Base-by-base conservation (phyloP, 2,329 filamentous ascomycete genomes). In the Teratosphaeria viscida region DNA sequence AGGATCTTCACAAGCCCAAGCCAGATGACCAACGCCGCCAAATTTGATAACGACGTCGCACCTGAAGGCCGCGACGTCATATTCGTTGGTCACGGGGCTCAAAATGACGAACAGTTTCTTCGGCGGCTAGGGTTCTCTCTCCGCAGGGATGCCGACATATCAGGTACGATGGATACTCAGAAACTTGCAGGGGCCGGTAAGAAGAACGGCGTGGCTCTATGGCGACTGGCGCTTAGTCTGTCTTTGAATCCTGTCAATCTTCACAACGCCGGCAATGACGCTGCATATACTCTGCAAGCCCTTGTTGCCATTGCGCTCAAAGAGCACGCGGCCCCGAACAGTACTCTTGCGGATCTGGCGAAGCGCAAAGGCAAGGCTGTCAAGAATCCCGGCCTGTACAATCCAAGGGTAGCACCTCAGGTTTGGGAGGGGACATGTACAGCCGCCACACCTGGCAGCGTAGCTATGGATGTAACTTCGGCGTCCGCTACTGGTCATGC, bases 261-360 rank as follows among this genome's bases (percentile, higher is more conserved):
- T 6, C 68, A 70, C 62, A 70, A 70, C 53, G 68, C 67, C 11
- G 68, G 67, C 12, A 70, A 70, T 37, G 68, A 70, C 58, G 68
- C 68, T 2, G 67, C 62, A 23, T 70, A 69, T 57, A 66, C 64
- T 19, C 53, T 67, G 26, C 65, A 68, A 57, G 66, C 64, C 2
- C 56, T 69, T 52, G 39, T 69, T 2, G 49, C 57, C 27, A 67
- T 69, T 52, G 65, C 63, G 3, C 27, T 66, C 3, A 61, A 60
- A 29, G 63, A 67, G 3, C 53, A 56, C n/a, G 53, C 52, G n/a
- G 37, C 5, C 2, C 39, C 60, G 52, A 60, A 61, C 14, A 61
- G 57, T 19, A 56, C 61, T 12, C 23, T 49, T 8, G 26, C n/a
- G 16, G 57, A 59, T n/a, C 16, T 59, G 23, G 27, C 23, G 26